Evolutionary conservation across 2,329 filamentous ascomycete species (phyloP).

Genomic region (Colletotrichum orchidophilum): DNA sequence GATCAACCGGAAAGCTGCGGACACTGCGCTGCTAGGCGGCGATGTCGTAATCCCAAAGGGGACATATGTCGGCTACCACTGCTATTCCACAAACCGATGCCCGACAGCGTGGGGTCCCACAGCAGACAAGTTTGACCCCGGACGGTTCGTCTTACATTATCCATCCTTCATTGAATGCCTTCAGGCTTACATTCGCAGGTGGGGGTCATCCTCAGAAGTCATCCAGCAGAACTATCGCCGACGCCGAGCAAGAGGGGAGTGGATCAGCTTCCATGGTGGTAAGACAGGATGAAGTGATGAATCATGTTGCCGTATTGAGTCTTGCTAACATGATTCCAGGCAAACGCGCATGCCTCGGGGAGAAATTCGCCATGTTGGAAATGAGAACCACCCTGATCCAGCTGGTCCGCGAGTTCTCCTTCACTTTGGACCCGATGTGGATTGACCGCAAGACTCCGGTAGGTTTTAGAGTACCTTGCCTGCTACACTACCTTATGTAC

Average conservation of each 20-base stretch:
- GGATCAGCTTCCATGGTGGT: constrained; percentile 54
- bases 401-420: constrained; percentile 40
- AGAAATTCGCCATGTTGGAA: constrained; percentile 50
- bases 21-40: constrained; percentile 37
- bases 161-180: no score
- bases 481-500: no score
- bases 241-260: constrained; percentile 47
- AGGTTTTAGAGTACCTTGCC: constrained; percentile 22
- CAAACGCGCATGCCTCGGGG: constrained; percentile 50
- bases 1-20: constrained; percentile 52
- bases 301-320: not conserved
- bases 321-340: not conserved
- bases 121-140: constrained; percentile 48
- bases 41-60: constrained; percentile 45
- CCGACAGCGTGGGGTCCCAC: constrained; percentile 42
- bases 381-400: constrained; percentile 46
- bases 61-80: constrained; percentile 52
- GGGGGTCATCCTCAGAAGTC: constrained; percentile 46
- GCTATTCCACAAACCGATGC: constrained; percentile 50
- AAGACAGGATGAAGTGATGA: not conserved
- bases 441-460: constrained; percentile 45
- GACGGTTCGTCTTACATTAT: constrained; percentile 35
- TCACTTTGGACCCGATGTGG: constrained; percentile 45
- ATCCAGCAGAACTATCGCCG: constrained; percentile 47
- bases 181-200: constrained; percentile 35